These are phyloP conservation scores for Amanita rubescens DNA, from an alignment of 768 basidiomycete genomes.

Conservation along the genomic window DNA sequence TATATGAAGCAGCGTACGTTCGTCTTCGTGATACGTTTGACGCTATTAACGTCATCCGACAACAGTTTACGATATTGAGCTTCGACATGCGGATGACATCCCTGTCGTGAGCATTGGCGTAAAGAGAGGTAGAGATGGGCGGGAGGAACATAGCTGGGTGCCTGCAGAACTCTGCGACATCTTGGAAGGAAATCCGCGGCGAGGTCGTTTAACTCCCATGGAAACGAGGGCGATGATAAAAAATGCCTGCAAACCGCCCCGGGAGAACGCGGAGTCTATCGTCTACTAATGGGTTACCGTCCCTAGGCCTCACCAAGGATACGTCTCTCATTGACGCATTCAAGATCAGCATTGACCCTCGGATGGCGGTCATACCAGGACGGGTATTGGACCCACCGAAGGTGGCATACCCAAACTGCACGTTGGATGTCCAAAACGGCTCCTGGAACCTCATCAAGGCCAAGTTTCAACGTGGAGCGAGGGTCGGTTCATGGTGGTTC, in stretches of 20 bases:
- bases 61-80: constrained; percentile 12
- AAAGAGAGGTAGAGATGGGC: constrained; percentile 5
- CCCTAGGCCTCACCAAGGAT: background rate
- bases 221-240: constrained; percentile 68
- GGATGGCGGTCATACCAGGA: background rate
- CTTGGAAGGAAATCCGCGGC: constrained; percentile 46
- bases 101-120: constrained; percentile 31
- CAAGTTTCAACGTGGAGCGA: background rate
- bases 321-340: background rate
- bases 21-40: background rate
- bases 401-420: background rate
- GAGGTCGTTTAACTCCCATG: constrained; percentile 47
- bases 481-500: background rate
- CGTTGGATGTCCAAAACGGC: background rate
- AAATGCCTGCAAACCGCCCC: constrained; percentile 56
- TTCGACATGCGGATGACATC: constrained; percentile 14
- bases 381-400: background rate
- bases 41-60: background rate
- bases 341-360: background rate
- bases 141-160: constrained; percentile 23
- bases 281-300: background rate
- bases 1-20: constrained; percentile 57
- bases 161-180: constrained; percentile 72
- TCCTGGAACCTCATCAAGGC: background rate
- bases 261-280: constrained; percentile 10